phyloP scores from a whole-genome alignment of 163 green algal genomes.

The Prototheca cutis region DNA sequence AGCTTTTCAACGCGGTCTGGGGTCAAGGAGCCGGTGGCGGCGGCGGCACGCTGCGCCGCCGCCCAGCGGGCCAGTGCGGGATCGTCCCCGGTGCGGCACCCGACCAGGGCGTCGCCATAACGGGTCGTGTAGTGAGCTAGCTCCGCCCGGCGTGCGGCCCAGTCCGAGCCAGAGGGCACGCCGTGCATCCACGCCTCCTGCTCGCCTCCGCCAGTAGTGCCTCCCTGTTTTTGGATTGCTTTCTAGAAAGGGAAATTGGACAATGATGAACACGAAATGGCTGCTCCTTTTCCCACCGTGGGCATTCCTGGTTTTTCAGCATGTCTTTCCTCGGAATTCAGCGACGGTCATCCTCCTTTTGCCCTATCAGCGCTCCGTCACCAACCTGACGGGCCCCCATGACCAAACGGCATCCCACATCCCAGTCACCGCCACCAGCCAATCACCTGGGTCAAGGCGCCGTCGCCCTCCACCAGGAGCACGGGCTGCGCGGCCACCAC shows the following conservation, averaged over 20 bases:
- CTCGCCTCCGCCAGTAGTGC: not conserved
- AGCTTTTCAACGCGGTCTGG: not conserved
- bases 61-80: slow-evolving; percentile 34
- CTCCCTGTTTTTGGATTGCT: no score
- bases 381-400: no score
- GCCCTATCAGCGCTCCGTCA: no score
- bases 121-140: slow-evolving; percentile 11
- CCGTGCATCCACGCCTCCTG: slow-evolving; percentile 30
- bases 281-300: no score
- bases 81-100: slow-evolving; percentile 29
- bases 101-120: slow-evolving; percentile 35
- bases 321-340: no score
- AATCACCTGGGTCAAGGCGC: not conserved
- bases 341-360: no score
- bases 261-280: no score
- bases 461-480: slow-evolving; percentile 25
- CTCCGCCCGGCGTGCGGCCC: not conserved
- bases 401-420: not conserved
- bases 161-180: slow-evolving; percentile 22
- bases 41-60: slow-evolving; percentile 31
- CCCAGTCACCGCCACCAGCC: not conserved
- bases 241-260: no score
- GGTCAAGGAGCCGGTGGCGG: not conserved
- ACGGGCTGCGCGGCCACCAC: slow-evolving; percentile 31
- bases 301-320: no score